Base-by-base conservation (phyloP, 2,329 filamentous ascomycete species). In the Fusarium palustre region DNA sequence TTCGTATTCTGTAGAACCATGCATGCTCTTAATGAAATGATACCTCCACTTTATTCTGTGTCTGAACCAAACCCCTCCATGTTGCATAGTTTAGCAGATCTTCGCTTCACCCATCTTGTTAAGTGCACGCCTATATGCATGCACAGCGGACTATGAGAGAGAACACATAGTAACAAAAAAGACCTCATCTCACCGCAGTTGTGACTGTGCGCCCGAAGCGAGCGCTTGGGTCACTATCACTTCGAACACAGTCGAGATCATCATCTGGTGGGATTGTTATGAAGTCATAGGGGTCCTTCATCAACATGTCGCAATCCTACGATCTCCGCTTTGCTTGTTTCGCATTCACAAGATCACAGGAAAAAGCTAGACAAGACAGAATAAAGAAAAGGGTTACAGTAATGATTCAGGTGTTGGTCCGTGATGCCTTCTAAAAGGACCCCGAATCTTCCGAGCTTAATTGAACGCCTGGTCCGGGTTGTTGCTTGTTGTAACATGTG, bases 231-330 rank as follows among this genome's bases (percentile, higher is more conserved):
- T 30, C 53, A 25, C 63, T 55, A 53, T 45, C 59, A 58, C 57
- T 41, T 56, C 66, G 43, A 56, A 63, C 46, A 34, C 33, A 41
- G 60, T 53, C 58, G 59, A 66, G 57, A 56, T 48, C 45, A 56
- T 43, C 48, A n/a, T 48, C 18, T 48, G 31, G 45, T 63, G 67
- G 42, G 50, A 65, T 54, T 42, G 43, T n/a, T 47, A 76, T 76
- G 74, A 75, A 73, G 72, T 76, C 74, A 76, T 76, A 76, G 61
- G 74, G 74, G 72, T 76, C 74, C 59, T 74, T 33, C 28, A 45
- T 61, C 62, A 39, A 41, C 43, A 67, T 72, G 34, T 25, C 41
- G 48, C 55, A 52, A 55, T 59, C 41, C 49, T 39, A 50, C 10
- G 33, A 50, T 52, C 25, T 54, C 45, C 56, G 47, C 33, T 50